Base-by-base conservation (phyloP, 192 early-diverging fungal genomes). In the Chytriomyces hyalinus region DNA sequence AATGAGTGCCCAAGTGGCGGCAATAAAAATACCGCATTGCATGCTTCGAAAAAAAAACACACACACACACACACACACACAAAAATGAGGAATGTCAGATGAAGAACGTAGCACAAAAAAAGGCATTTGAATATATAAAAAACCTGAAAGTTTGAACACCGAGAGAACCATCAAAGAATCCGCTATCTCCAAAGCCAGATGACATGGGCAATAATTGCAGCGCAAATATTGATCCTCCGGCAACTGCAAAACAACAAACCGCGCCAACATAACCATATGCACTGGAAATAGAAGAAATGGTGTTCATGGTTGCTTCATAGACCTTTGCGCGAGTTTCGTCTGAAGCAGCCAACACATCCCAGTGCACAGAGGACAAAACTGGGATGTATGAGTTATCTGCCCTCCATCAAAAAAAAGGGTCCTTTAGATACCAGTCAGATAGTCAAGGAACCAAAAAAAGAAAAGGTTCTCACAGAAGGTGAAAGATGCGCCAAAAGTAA, bases 381-480 rank as follows among this genome's bases (percentile, higher is more conserved):
- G 72, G 72, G 60, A 67, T 78, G 57, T 69, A 78, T 8, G 50
- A 24, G 67, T 78, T 78, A 51, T 78, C 36, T 36, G 36, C 36
- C 36, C 36, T 36, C 36, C 36, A 36, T 36, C 36, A 36, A 36
- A 36, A 36, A 36, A 36, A 36, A 2, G 24, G 24, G 0, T 36
- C 3, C 36, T 36, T 36, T 36, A 36, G 36, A 1, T 36, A 4
- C 36, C 36, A 36, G 36, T 36, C 4, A 2, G 36, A 36, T 4
- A 0, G 36, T 36, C 36, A 36, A 4, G 36, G 4, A 36, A 36
- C 3, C 0, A 36, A 36, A 36, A 1, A 36, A 0, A 26, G 0
- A 26, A 26, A 26, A 26, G 24, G 36, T 36, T 3, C 36, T 36
- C 36, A 36, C 36, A 70, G 67, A 78, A 78, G 28, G 43, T 46